Base-by-base conservation (phyloP, 495 filamentous ascomycete species). In the Penicillium argentinense region DNA sequence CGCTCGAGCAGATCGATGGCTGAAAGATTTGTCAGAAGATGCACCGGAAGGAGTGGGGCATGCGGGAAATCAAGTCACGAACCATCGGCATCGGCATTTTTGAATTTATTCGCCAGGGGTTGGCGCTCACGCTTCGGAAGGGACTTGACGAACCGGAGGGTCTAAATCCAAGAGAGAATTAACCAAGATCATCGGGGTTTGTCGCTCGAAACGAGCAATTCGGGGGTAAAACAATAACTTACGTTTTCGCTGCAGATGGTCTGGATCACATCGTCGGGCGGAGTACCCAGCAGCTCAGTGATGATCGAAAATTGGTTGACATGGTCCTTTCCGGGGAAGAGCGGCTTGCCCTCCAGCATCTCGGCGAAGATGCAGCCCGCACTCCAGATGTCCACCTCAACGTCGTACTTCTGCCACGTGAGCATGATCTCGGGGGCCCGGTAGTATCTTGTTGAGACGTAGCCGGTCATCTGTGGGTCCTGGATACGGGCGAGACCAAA, bases 301-400 rank as follows among this genome's bases (percentile, higher is more conserved):
- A 98, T 98, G 73, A 98, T 98, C 24, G 92, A 97, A 70, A 98
- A 98, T 64, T 98, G 93, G 67, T 98, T 95, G 67, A 98, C 93
- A 66, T 98, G 93, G 64, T 98, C 93, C 72, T 98, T 98, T 65
- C 93, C 93, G 1, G 95, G 93, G 79, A 98, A 98, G 4, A 98
- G 75, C 26, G 93, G 93, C 74, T 97, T 97, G 49, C 95, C 95
- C 72, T 97, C 91, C 50, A 98, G 75, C 93, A 98, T 98, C 70
- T 98, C 93, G 37, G 93, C 93, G 62, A 98, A 98, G 59, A 98
- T 98, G 71, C 93, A 98, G 44, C 92, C 93, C 8, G 95, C 92
- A 62, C 92, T 97, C 93, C 93, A 98, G 60, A 98, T 96, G 68
- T 98, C 93, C 39, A 98, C 93, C 75, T 97, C 95, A 33, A 97